Evolutionary conservation across 2,329 filamentous ascomycete species (phyloP).

Genomic region (Nigrospora sphaerica): DNA sequence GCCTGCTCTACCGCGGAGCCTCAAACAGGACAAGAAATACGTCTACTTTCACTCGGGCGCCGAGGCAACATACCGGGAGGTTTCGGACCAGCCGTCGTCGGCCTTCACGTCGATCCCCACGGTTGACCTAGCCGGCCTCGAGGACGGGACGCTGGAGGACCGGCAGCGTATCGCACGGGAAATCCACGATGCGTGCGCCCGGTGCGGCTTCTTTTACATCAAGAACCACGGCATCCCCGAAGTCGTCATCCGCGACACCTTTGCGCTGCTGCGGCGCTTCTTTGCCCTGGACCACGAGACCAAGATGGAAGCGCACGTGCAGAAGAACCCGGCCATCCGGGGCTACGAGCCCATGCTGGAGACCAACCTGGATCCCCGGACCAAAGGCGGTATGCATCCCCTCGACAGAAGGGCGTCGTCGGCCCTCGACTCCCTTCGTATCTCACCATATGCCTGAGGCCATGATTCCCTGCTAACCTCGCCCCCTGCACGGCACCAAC

Average conservation of each 20-base stretch:
- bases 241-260: slow-evolving; percentile 11
- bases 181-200: slow-evolving; percentile 16
- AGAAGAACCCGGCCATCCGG: slow-evolving; percentile 25
- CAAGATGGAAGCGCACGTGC: slow-evolving; percentile 26
- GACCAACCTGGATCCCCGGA: slow-evolving; percentile 21
- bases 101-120: slow-evolving; percentile 23
- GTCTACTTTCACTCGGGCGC: slow-evolving; percentile 24
- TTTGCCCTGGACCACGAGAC: slow-evolving; percentile 21
- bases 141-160: slow-evolving; percentile 11
- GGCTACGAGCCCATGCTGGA: slow-evolving; percentile 27
- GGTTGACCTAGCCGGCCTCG: slow-evolving; percentile 19
- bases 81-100: slow-evolving; percentile 15
- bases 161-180: slow-evolving; percentile 15
- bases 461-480: too few relatives aligned
- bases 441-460: too few relatives aligned
- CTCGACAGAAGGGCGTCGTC: too few relatives aligned
- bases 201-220: slow-evolving; percentile 22
- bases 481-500: too few relatives aligned
- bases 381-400: slow-evolving; percentile 12
- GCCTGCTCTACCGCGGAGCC: too few relatives aligned
- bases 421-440: too few relatives aligned
- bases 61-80: slow-evolving; percentile 20
- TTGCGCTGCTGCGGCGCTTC: slow-evolving; percentile 19
- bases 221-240: slow-evolving; percentile 23
- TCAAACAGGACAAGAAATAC: slow-evolving; percentile 12